Conservation (phyloP, 2,329 filamentous ascomycete species). For the Ascocoryne sarcoides region DNA sequence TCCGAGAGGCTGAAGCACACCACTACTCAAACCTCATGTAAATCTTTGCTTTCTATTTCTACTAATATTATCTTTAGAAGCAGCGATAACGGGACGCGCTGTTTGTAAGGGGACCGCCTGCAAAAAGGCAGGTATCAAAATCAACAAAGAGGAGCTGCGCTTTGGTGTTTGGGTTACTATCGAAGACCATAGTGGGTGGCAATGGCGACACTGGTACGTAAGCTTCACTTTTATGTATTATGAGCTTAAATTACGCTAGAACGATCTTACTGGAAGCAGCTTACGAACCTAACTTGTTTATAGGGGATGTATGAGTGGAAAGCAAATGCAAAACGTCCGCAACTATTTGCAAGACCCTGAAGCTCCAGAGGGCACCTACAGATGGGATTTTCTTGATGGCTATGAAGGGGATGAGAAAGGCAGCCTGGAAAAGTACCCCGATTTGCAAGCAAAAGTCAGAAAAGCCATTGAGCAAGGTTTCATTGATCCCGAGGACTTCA, state of each 20-base stretch:
- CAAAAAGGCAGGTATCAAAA: constrained; percentile 61
- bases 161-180: constrained; percentile 62
- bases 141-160: constrained; percentile 69
- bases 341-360: constrained; percentile 39
- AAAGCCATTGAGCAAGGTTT: constrained; percentile 68
- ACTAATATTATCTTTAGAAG: constrained; percentile 42
- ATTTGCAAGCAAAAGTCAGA: constrained; percentile 64
- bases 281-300: neutral
- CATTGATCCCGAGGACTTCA: constrained; percentile 80
- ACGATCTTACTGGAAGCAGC: neutral
- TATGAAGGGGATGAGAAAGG: constrained; percentile 66
- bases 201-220: constrained; percentile 79
- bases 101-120: constrained; percentile 63
- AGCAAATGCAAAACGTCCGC: constrained; percentile 58
- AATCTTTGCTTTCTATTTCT: neutral
- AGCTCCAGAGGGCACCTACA: constrained; percentile 38
- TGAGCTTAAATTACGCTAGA: neutral
- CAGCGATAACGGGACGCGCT: constrained; percentile 62
- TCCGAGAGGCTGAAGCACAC: neutral
- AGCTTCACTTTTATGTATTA: constrained; percentile 1
- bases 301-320: constrained; percentile 85
- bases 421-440: constrained; percentile 36
- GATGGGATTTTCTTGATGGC: constrained; percentile 40
- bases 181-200: constrained; percentile 43
- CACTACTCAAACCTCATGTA: neutral